Percentiles rank a stretch among this genome's conserved stretches.
Conservation (phyloP, 2,329 filamentous ascomycete genomes). For the Ophiocordyceps australis region DNA sequence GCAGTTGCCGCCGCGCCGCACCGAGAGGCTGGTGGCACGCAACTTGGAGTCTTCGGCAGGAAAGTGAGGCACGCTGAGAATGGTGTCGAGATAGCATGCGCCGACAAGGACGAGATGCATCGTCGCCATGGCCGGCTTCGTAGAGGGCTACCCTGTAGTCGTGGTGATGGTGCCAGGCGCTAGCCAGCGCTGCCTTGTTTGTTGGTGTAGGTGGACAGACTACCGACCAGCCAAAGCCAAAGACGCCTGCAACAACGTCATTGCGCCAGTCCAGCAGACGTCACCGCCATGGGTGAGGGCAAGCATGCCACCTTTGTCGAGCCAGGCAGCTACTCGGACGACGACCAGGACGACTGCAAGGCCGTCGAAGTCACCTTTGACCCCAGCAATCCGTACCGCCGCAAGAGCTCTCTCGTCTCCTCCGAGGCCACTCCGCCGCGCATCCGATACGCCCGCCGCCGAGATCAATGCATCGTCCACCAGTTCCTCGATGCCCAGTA, state of each 20-base stretch:
- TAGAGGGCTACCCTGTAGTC: no score
- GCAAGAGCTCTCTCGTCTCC: slow-evolving; percentile 46
- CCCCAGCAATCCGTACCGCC: slow-evolving; percentile 37
- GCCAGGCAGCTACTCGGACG: slow-evolving; percentile 16
- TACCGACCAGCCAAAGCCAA: no score
- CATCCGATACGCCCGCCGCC: slow-evolving; percentile 8
- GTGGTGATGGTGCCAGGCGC: no score
- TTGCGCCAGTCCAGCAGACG: no score
- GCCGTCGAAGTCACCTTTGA: slow-evolving; percentile 45
- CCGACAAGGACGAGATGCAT: slow-evolving; percentile 45
- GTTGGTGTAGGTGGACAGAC: no score
- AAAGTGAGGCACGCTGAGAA: slow-evolving; percentile 49
- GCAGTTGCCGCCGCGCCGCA: slow-evolving; percentile 54
- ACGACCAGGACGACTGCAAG: slow-evolving; percentile 26
- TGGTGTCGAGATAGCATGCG: slow-evolving; percentile 54
- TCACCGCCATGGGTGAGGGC: no score
- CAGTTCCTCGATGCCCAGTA: slow-evolving; percentile 42
- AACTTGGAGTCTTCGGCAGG: slow-evolving; percentile 57
- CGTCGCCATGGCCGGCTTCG: no score
- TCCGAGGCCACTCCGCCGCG: slow-evolving; percentile 23
- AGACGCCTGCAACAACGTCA: no score
- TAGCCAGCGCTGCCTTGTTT: no score
- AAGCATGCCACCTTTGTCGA: slow-evolving; percentile 10
- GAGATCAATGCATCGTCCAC: slow-evolving; percentile 45
- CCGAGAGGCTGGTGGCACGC: slow-evolving; percentile 38